These are phyloP conservation scores for Hirsutella rhossiliensis DNA, from an alignment of 2,329 filamentous ascomycete species.

Conservation along the genomic window DNA sequence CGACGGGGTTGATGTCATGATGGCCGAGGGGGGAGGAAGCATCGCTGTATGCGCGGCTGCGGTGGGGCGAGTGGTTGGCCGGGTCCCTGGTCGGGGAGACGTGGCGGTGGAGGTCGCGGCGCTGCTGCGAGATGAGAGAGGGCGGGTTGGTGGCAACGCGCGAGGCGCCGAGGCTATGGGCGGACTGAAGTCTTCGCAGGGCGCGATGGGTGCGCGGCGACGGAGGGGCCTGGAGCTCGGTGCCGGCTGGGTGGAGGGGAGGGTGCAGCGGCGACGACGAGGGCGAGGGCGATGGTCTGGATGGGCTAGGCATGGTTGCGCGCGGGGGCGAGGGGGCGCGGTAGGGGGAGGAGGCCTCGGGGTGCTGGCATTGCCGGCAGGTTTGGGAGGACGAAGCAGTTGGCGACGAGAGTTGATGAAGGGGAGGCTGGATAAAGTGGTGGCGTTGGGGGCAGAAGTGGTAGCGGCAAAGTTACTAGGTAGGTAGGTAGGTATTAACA, in stretches of 20 bases:
- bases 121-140: conserved; percentile 52
- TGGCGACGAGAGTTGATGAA: neutral
- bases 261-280: neutral
- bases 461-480: too few species aligned
- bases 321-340: neutral
- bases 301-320: conserved; percentile 6
- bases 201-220: conserved; percentile 55
- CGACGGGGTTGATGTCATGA: conserved; percentile 23
- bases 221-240: conserved; percentile 40
- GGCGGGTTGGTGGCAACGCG: conserved; percentile 33
- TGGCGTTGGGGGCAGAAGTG: too few species aligned
- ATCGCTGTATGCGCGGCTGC: conserved; percentile 64
- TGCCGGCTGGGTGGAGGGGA: conserved; percentile 11
- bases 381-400: too few species aligned
- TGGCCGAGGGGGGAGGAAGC: conserved; percentile 32
- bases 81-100: conserved; percentile 18
- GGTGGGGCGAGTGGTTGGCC: conserved; percentile 32
- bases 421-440: too few species aligned
- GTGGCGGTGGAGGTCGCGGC: conserved; percentile 31
- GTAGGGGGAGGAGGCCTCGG: neutral
- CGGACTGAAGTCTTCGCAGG: conserved; percentile 64
- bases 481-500: too few species aligned
- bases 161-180: conserved; percentile 51
- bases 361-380: too few species aligned
- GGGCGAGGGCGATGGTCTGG: neutral